Percentiles rank a stretch among this genome's conserved stretches.
phyloP scores from a whole-genome alignment of 2,329 filamentous ascomycete genomes.

The Sarocladiaceae sp. region DNA sequence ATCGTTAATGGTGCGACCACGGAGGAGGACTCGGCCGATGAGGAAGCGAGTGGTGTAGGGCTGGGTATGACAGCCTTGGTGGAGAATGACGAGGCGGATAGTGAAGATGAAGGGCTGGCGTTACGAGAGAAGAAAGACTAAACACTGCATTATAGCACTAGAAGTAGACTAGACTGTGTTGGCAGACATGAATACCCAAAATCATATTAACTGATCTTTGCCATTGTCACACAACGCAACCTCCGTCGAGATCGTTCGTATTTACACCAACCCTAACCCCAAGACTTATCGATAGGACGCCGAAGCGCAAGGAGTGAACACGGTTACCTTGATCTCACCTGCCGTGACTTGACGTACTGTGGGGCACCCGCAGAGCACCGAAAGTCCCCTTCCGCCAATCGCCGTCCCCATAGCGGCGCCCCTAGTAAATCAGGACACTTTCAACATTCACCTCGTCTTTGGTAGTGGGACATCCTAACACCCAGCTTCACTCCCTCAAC shows the following conservation, averaged over 20 bases:
- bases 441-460: constrained; percentile 10
- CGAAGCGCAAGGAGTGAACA: constrained; percentile 5
- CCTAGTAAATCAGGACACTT: constrained; percentile 15
- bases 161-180: not conserved
- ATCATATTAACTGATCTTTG: not conserved
- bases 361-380: not conserved
- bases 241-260: too few species aligned
- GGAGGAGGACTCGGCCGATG: constrained; percentile 31
- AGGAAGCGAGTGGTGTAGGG: constrained; percentile 23
- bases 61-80: constrained; percentile 23
- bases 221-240: too few species aligned
- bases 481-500: constrained; percentile 1
- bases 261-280: not conserved
- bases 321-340: constrained; percentile 9
- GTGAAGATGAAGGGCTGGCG: not conserved
- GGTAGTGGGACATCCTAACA: not conserved
- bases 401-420: constrained; percentile 3
- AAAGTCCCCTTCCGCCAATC: constrained; percentile 9
- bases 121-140: not conserved
- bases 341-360: constrained; percentile 6
- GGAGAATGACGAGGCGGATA: constrained; percentile 16
- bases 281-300: constrained; percentile 1
- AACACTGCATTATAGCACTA: not conserved
- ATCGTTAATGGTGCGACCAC: constrained; percentile 27
- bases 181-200: not conserved